Evolutionary conservation across 2,329 filamentous ascomycete species (phyloP).

Genomic region (Neopestalotiopsis sp.): DNA sequence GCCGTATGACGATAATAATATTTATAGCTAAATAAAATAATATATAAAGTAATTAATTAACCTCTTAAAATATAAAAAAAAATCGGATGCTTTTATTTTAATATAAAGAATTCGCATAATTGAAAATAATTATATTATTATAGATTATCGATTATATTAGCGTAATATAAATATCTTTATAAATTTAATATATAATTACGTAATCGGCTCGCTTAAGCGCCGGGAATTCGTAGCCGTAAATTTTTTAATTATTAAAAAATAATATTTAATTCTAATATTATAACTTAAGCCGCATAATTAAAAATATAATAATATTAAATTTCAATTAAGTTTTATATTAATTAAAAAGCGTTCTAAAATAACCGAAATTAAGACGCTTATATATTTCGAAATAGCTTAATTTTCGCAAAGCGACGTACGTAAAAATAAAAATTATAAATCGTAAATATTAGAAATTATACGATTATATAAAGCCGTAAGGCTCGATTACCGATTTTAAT

Average conservation of each 20-base stretch:
- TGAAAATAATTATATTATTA: not conserved
- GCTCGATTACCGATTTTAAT: not conserved
- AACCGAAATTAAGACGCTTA: not conserved
- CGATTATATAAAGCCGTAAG: not conserved
- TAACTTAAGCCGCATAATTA: not conserved
- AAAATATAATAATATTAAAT: not conserved
- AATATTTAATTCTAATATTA: not conserved
- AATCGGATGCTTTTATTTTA: not conserved
- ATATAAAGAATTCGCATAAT: not conserved
- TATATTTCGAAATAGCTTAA: not conserved
- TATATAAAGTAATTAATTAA: not conserved
- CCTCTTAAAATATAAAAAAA: not conserved
- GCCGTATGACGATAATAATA: too few relatives aligned
- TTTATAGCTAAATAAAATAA: too few relatives aligned
- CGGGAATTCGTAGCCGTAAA: not conserved
- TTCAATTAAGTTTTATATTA: not conserved
- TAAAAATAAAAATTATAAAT: not conserved
- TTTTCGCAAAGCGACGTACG: not conserved
- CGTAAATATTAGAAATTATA: not conserved
- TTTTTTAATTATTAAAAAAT: not conserved
- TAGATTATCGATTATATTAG: not conserved
- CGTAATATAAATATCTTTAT: not conserved
- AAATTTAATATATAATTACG: not conserved
- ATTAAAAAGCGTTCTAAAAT: not conserved
- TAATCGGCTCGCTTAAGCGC: not conserved